These are phyloP conservation scores for Hamamelis virginiana DNA, from an alignment of 164 flowering plant genomes.

Conservation along the genomic window DNA sequence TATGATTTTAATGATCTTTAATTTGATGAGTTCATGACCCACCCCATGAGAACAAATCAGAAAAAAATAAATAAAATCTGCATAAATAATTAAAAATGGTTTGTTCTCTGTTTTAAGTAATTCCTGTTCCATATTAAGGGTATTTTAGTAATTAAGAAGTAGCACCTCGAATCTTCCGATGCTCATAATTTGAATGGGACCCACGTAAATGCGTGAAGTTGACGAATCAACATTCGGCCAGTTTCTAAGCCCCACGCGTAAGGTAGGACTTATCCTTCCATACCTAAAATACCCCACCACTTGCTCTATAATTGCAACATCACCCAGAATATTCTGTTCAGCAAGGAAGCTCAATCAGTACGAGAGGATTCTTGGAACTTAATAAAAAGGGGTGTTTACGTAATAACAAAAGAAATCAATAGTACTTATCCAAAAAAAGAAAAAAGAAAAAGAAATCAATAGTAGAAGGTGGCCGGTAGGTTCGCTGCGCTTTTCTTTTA, in stretches of 20 bases:
- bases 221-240: not conserved
- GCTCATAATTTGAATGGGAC: slow-evolving; percentile 4
- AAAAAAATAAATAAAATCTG: too few relatives aligned
- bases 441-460: too few relatives aligned
- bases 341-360: not conserved
- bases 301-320: not conserved
- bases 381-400: not conserved
- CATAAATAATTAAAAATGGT: too few relatives aligned
- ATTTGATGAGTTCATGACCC: too few relatives aligned
- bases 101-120: too few relatives aligned
- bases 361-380: too few relatives aligned
- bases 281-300: not conserved
- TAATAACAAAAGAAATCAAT: not conserved
- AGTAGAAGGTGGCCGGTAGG: too few relatives aligned
- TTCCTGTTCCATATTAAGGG: not conserved
- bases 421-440: too few relatives aligned
- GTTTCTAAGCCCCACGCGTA: not conserved
- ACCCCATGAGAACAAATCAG: too few relatives aligned
- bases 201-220: slow-evolving; percentile 5
- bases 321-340: not conserved
- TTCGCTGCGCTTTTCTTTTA: too few relatives aligned
- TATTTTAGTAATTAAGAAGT: not conserved
- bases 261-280: not conserved
- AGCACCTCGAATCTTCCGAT: not conserved
- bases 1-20: too few relatives aligned